Conservation (phyloP, 78 protist species). For the Polysphondylium violaceum region DNA sequence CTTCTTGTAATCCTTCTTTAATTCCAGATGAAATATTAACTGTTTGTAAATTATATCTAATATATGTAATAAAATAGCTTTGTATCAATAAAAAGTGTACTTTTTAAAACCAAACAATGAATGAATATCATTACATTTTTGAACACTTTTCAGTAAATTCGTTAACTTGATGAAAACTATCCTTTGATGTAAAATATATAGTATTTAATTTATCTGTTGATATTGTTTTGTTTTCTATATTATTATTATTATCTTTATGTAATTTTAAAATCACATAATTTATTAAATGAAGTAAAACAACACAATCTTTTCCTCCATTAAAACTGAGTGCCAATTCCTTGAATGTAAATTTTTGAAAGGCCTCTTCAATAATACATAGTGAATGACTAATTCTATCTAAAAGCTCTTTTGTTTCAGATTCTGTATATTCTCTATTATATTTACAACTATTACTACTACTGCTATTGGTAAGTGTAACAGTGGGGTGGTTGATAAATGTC, state of each 20-base stretch:
- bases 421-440: slow-evolving; percentile 1
- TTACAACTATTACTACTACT: not conserved
- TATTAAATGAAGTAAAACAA: slow-evolving; percentile 73
- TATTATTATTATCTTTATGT: slow-evolving; percentile 8
- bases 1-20: slow-evolving; percentile 58
- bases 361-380: slow-evolving; percentile 3
- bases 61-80: too few relatives aligned
- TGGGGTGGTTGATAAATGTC: too few relatives aligned
- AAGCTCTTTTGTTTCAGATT: not conserved
- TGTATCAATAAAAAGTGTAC: not conserved
- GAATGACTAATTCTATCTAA: not conserved
- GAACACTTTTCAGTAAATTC: slow-evolving; percentile 46
- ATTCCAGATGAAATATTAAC: slow-evolving; percentile 5
- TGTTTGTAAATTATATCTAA: slow-evolving; percentile 36
- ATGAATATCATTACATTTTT: not conserved
- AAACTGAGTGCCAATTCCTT: slow-evolving; percentile 70
- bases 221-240: slow-evolving; percentile 15
- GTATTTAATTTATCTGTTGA: not conserved
- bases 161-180: slow-evolving; percentile 34
- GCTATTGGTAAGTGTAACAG: too few relatives aligned
- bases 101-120: not conserved
- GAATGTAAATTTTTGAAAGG: not conserved
- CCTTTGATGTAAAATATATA: slow-evolving; percentile 24
- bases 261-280: slow-evolving; percentile 23
- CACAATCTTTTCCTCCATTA: slow-evolving; percentile 89